Evolutionary conservation across 345 rosid genomes (phyloP).

Genomic region (Kandelia obovata): DNA sequence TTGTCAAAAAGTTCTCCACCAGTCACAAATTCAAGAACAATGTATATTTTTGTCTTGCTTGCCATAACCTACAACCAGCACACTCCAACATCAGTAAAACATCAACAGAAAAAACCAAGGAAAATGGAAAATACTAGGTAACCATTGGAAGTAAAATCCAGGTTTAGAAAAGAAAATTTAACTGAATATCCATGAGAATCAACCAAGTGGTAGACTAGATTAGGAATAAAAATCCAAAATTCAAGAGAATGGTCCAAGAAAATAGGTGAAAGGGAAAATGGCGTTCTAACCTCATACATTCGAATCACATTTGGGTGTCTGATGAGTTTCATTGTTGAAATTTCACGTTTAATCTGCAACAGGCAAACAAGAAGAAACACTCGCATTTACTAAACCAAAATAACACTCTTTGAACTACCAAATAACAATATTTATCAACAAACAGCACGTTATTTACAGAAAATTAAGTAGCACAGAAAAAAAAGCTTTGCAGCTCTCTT

Average conservation of each 20-base stretch:
- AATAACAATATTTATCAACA: background rate
- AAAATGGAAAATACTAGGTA: background rate
- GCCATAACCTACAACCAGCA: conserved; percentile 84
- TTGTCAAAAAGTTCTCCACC: conserved; percentile 99
- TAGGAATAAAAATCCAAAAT: background rate
- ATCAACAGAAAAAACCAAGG: background rate
- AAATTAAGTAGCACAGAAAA: background rate
- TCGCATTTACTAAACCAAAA: background rate
- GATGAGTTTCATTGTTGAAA: conserved; percentile 87
- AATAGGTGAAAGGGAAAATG: background rate
- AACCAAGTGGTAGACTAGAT: background rate
- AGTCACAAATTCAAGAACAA: conserved; percentile 85
- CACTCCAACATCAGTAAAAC: conserved; percentile 7
- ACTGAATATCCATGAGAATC: background rate
- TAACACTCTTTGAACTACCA: background rate
- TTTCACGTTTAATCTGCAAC: conserved; percentile 88
- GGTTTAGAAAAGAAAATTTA: conserved; percentile 1
- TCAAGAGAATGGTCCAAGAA: background rate
- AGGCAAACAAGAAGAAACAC: conserved; percentile 2
- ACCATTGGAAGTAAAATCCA: background rate
- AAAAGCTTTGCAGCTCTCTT: no score
- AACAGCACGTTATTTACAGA: background rate
- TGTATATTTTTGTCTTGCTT: conserved; percentile 91
- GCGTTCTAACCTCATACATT: conserved; percentile 73
- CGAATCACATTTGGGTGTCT: conserved; percentile 95